Base-by-base conservation (phyloP, 331 rosid genomes). In the Stylosanthes scabra region DNA sequence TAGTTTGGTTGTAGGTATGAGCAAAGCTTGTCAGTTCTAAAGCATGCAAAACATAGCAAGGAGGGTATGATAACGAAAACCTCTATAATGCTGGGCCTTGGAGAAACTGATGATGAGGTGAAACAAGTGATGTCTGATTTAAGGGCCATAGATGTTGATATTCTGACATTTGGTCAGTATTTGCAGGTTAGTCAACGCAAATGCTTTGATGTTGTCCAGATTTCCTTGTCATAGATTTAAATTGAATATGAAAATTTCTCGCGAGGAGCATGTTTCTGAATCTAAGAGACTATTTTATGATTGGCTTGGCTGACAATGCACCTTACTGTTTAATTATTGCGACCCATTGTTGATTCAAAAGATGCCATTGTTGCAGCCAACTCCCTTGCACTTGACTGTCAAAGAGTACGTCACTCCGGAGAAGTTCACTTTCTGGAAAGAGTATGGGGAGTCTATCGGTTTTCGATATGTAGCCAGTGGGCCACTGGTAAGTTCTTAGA, bases 21-120 rank as follows among this genome's bases (percentile, higher is more conserved):
- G 70, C 98, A 93, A 85, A 93, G 98, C 78, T 80, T 90, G 75
- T 86, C 92, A 37, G 96, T 92, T 83, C 80, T 93, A 54, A 85
- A 83, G 46, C 92, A 92, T 81, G 96, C 96, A 77, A 92, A 92
- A 70, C 64, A 31, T 58, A 86, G 91, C 84, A 90, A 88, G 86
- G 86, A 81, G 76, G 90, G 98, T 3, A 89, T 93, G 98, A 88
- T 91, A 71, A 93, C 97, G 45, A 93, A 93, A 89, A 59, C 97
- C 54, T 93, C 97, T 70, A 89, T 91, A 84, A 93, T 93, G 98
- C 80, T 93, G 79, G 98, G 98, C 76, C 98, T 93, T 11, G 97
- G 97, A 66, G 98, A 93, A 87, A 64, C 97, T 7, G 97, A 93
- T 69, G 91, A 88, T 66, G 98, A 93, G 87, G 76, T 93, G 82